Evolutionary conservation across 352 stramenopile species (phyloP).

Genomic region (Blastocystis sp.): DNA sequence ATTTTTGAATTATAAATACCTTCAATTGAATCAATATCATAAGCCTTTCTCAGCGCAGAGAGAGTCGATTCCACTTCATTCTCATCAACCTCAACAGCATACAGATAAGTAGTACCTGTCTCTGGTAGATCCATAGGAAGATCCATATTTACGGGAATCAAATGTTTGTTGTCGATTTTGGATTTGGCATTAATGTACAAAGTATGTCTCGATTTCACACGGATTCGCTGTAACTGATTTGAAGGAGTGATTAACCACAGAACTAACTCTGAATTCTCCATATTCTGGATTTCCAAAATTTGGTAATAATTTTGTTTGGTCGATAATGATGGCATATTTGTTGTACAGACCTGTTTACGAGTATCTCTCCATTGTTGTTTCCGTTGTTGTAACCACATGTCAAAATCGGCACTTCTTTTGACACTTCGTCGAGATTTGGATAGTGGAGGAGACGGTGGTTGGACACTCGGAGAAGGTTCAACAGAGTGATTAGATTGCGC

Average conservation of each 20-base stretch:
- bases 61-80: constrained; percentile 3
- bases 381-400: constrained; percentile 66
- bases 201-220: constrained; percentile 64
- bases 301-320: constrained; percentile 71
- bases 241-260: constrained; percentile 87
- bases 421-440: not conserved
- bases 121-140: constrained; percentile 60
- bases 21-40: constrained; percentile 66
- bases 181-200: constrained; percentile 61
- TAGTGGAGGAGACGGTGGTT: not conserved
- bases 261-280: constrained; percentile 76
- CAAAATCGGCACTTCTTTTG: constrained; percentile 64
- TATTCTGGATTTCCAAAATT: constrained; percentile 74
- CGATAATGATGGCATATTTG: not conserved
- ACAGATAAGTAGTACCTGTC: constrained; percentile 71
- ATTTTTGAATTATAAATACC: constrained; percentile 86
- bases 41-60: not conserved
- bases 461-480: not conserved
- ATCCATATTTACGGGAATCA: not conserved
- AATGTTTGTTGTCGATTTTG: not conserved
- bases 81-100: constrained; percentile 68
- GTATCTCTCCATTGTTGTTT: constrained; percentile 66
- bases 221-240: constrained; percentile 75
- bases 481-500: not conserved
- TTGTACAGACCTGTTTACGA: not conserved